Percentiles rank a stretch among this genome's conserved stretches.
Evolutionary conservation across 2,329 filamentous ascomycete genomes (phyloP).

Genomic region (Fusarium odoratissimum): DNA sequence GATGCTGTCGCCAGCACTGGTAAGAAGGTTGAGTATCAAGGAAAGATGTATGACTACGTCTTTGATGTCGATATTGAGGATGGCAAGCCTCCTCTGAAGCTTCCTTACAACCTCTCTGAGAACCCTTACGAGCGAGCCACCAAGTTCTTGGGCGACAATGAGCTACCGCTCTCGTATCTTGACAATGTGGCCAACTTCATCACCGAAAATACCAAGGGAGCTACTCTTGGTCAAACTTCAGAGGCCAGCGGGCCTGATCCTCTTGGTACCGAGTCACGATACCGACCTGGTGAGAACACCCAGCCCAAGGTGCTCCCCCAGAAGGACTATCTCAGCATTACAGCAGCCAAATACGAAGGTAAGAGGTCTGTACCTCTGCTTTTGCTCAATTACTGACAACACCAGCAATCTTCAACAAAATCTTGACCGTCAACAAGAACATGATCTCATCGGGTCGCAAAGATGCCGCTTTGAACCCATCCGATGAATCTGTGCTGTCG

Average conservation of each 20-base stretch:
- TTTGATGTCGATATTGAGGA: slow-evolving; percentile 98
- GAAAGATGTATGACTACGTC: slow-evolving; percentile 93
- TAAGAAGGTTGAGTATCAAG: slow-evolving; percentile 79
- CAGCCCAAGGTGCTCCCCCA: slow-evolving; percentile 78
- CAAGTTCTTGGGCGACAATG: slow-evolving; percentile 90
- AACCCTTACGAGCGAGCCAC: slow-evolving; percentile 93
- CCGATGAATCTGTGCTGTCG: slow-evolving; percentile 73
- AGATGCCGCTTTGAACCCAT: slow-evolving; percentile 77
- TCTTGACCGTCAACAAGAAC: slow-evolving; percentile 78
- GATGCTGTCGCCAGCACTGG: slow-evolving; percentile 87
- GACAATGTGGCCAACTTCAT: slow-evolving; percentile 96
- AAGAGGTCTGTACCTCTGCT: slow-evolving; percentile 14
- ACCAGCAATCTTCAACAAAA: slow-evolving; percentile 78
- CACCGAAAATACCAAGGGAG: slow-evolving; percentile 86
- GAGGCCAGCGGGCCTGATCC: slow-evolving; percentile 71
- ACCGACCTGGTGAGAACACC: slow-evolving; percentile 71
- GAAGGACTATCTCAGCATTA: slow-evolving; percentile 81
- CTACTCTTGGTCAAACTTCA: slow-evolving; percentile 76
- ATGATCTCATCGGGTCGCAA: slow-evolving; percentile 79
- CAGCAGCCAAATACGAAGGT: slow-evolving; percentile 75
- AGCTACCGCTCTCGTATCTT: slow-evolving; percentile 86
- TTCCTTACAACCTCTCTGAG: slow-evolving; percentile 93
- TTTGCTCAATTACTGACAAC: background rate
- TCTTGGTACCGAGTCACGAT: slow-evolving; percentile 81
- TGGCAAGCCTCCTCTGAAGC: slow-evolving; percentile 88